A percentile compares a stretch with the other conserved stretches of the same genome.
Evolutionary conservation across 2,329 filamentous ascomycete genomes (phyloP).

Genomic region (Monosporascus sp.): DNA sequence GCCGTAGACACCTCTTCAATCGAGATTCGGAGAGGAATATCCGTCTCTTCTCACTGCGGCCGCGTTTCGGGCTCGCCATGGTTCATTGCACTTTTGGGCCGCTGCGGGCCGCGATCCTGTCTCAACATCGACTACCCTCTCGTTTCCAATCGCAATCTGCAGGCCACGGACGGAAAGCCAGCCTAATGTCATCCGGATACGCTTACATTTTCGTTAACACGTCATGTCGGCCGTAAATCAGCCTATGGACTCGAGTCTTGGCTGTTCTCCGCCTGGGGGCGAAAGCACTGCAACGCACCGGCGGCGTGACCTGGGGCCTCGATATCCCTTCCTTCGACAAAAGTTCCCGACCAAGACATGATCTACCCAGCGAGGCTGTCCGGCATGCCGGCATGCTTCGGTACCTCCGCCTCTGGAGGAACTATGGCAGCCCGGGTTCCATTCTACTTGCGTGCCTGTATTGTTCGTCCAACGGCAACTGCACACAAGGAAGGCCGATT

Average conservation of each 20-base stretch:
- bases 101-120: background rate
- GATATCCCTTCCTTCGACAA: background rate
- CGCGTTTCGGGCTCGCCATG: too few relatives aligned
- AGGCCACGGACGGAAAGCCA: background rate
- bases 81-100: background rate
- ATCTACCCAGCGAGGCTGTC: too few relatives aligned
- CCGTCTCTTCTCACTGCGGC: too few relatives aligned
- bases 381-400: too few relatives aligned
- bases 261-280: background rate
- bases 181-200: background rate
- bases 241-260: background rate
- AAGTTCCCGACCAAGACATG: too few relatives aligned
- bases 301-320: background rate
- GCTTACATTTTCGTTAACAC: background rate
- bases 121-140: background rate
- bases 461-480: too few relatives aligned
- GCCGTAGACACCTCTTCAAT: too few relatives aligned
- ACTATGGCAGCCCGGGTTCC: too few relatives aligned
- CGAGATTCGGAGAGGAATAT: too few relatives aligned
- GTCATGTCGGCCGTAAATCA: background rate
- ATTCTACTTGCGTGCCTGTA: too few relatives aligned
- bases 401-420: too few relatives aligned
- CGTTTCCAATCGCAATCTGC: background rate
- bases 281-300: background rate
- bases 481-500: too few relatives aligned